Conservation (phyloP, 345 rosid genomes). For the Melastoma malabathricum region DNA sequence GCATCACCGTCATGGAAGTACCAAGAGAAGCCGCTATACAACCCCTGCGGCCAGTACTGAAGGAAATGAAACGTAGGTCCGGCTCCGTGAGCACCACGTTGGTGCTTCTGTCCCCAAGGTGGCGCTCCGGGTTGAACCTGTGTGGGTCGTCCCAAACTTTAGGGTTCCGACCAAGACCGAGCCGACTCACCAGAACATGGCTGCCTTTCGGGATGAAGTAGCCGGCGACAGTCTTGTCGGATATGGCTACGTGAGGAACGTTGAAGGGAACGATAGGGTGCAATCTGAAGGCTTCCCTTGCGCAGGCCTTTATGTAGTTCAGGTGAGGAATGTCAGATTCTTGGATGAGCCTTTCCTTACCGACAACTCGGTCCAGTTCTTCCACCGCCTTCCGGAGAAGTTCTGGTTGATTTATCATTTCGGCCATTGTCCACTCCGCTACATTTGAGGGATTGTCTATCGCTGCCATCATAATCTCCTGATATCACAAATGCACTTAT, state of each 20-base stretch:
- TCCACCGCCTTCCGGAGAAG: slow-evolving; percentile 23
- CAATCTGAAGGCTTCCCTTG: slow-evolving; percentile 28
- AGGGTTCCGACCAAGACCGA: slow-evolving; percentile 34
- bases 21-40: slow-evolving; percentile 28
- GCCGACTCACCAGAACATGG: slow-evolving; percentile 27
- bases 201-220: slow-evolving; percentile 32
- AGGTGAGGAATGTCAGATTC: slow-evolving; percentile 33
- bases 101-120: slow-evolving; percentile 9
- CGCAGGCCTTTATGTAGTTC: slow-evolving; percentile 24
- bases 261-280: slow-evolving; percentile 34
- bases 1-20: slow-evolving; percentile 31
- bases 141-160: slow-evolving; percentile 10
- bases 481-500: too few species aligned
- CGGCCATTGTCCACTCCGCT: slow-evolving; percentile 36
- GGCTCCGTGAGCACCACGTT: slow-evolving; percentile 13
- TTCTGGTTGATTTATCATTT: slow-evolving; percentile 32
- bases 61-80: slow-evolving; percentile 33
- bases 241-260: slow-evolving; percentile 26
- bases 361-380: slow-evolving; percentile 32
- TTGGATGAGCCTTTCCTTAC: slow-evolving; percentile 28
- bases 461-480: slow-evolving; percentile 30
- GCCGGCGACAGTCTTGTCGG: slow-evolving; percentile 21
- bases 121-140: slow-evolving; percentile 9
- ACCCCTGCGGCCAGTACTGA: slow-evolving; percentile 33
- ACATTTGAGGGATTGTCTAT: slow-evolving; percentile 39